Conservation (phyloP, 805 yeast species). For the Saccharomycopsis synnaedendra region DNA sequence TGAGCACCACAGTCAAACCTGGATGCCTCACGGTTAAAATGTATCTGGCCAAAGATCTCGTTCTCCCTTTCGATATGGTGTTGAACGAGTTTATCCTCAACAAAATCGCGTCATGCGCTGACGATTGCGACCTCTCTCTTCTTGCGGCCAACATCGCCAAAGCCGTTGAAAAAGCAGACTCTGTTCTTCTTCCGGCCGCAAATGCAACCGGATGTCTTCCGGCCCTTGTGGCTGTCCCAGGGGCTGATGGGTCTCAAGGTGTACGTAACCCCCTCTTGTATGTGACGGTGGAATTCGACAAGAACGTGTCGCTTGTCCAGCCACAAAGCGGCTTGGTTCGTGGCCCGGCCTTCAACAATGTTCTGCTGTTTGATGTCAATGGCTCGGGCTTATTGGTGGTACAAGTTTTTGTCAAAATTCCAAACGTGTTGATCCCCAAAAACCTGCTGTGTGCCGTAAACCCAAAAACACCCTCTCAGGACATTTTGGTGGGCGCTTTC, state of each 20-base stretch:
- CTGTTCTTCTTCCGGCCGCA: conserved; percentile 6
- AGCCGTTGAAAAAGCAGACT: conserved; percentile 4
- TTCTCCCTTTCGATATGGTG: conserved; percentile 59
- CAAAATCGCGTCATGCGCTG: conserved; percentile 54
- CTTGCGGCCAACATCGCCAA: conserved; percentile 24
- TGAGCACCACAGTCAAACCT: conserved; percentile 1
- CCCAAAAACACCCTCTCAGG: conserved; percentile 33
- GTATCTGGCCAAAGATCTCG: conserved; percentile 55
- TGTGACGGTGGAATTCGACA: conserved; percentile 88
- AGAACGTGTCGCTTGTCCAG: conserved; percentile 80
- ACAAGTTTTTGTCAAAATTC: conserved; percentile 72
- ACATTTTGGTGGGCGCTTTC: conserved; percentile 65
- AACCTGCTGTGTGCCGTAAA: conserved; percentile 21
- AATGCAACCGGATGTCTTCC: conserved; percentile 26
- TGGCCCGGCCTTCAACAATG: conserved; percentile 76
- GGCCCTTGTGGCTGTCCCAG: conserved; percentile 34
- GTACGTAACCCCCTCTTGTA: conserved; percentile 61
- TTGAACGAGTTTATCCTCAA: conserved; percentile 51
- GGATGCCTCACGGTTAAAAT: conserved; percentile 54
- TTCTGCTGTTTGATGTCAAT: conserved; percentile 83
- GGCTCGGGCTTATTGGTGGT: conserved; percentile 55
- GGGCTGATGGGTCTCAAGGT: conserved; percentile 17
- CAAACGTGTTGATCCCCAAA: conserved; percentile 45
- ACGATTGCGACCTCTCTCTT: conserved; percentile 24
- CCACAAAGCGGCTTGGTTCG: conserved; percentile 76